A percentile compares a stretch with the other conserved stretches of the same genome.
Conservation (phyloP, 495 filamentous ascomycete genomes). For the Trichoderma erinaceum region DNA sequence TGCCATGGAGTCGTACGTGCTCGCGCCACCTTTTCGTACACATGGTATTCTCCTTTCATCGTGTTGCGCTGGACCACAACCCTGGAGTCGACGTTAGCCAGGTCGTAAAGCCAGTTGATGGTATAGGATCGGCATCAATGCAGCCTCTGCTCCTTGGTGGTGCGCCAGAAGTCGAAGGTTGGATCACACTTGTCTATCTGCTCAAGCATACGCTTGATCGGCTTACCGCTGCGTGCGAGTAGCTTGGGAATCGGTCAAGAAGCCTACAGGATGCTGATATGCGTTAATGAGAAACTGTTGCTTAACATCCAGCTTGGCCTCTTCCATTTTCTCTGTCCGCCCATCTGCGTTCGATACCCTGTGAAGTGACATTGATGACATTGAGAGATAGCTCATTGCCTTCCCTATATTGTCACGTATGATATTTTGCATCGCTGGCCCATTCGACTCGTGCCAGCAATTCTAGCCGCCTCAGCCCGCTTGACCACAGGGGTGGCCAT, state of each 20-base stretch:
- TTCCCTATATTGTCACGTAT: neutral
- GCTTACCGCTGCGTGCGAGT: slow-evolving; percentile 39
- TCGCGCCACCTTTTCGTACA: slow-evolving; percentile 31
- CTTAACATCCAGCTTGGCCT: neutral
- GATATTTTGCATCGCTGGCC: neutral
- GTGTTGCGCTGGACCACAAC: slow-evolving; percentile 36
- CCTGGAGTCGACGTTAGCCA: slow-evolving; percentile 38
- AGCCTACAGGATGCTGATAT: slow-evolving; percentile 35
- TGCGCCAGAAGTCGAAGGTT: slow-evolving; percentile 33
- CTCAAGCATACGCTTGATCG: slow-evolving; percentile 37
- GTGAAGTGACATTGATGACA: neutral
- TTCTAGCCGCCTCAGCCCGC: slow-evolving; percentile 25
- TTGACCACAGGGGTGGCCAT: slow-evolving; percentile 36
- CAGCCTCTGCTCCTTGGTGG: slow-evolving; percentile 32
- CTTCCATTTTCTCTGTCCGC: neutral
- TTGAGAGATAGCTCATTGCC: neutral
- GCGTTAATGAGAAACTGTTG: neutral
- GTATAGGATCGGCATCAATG: slow-evolving; percentile 42
- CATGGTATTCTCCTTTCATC: slow-evolving; percentile 27
- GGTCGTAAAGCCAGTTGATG: slow-evolving; percentile 48
- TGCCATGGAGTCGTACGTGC: slow-evolving; percentile 34
- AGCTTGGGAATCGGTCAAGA: slow-evolving; percentile 41
- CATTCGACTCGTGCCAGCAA: neutral
- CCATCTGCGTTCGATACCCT: neutral
- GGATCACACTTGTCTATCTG: slow-evolving; percentile 40